phyloP scores from a whole-genome alignment of 441 rosid genomes.

The Sinapis alba region DNA sequence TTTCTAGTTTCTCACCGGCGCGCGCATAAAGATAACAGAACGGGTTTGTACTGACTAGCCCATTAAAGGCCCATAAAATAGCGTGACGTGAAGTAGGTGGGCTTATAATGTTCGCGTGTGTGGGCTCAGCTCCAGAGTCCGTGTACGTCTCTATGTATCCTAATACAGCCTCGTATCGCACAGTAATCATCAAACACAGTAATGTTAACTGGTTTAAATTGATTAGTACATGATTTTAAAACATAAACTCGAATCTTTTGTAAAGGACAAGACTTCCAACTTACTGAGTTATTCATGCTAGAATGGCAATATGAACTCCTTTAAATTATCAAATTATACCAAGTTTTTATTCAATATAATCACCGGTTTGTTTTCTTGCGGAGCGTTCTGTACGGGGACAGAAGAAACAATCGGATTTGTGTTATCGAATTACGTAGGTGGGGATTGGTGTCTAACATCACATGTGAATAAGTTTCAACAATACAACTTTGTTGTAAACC shows the following conservation, averaged over 20 bases:
- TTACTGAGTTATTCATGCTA: neutral
- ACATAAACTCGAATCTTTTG: neutral
- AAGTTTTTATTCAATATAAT: neutral
- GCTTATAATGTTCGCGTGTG: constrained; percentile 26
- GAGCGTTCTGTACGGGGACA: no score
- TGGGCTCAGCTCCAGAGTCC: constrained; percentile 21
- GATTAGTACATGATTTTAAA: neutral
- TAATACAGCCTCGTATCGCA: neutral
- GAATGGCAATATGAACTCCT: neutral
- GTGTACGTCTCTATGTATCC: constrained; percentile 24
- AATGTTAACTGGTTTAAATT: neutral
- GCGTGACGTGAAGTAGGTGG: no score
- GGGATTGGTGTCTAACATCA: no score
- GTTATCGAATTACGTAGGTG: no score
- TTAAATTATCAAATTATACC: neutral
- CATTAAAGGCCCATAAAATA: constrained; percentile 43
- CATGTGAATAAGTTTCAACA: no score
- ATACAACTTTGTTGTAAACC: no score
- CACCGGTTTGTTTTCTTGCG: no score
- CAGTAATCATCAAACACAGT: neutral
- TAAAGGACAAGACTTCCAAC: neutral
- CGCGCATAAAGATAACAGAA: constrained; percentile 8
- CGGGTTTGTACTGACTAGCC: constrained; percentile 26
- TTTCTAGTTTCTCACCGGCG: constrained; percentile 16
- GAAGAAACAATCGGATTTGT: no score